Percentiles rank a stretch among this genome's conserved stretches.
Evolutionary conservation across 768 basidiomycete species (phyloP).

Genomic region (Psilocybe azurescens): DNA sequence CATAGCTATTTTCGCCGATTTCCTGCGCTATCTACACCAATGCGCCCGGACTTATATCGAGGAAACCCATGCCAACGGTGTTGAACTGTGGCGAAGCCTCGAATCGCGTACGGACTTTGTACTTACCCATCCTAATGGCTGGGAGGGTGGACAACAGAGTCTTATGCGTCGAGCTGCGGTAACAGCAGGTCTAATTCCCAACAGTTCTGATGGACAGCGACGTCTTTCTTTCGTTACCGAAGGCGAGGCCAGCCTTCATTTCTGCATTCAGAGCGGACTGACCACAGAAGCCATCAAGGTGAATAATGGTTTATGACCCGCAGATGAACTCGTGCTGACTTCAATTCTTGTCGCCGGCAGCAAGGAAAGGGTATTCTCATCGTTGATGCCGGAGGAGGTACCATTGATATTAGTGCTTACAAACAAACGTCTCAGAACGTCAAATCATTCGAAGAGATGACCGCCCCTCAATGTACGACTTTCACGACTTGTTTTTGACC

Average conservation of each 20-base stretch:
- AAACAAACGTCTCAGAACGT: constrained; percentile 35
- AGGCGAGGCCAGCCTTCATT: constrained; percentile 66
- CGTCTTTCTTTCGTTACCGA: constrained; percentile 62
- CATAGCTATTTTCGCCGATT: constrained; percentile 53
- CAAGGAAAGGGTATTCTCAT: constrained; percentile 53
- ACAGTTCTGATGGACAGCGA: constrained; percentile 37
- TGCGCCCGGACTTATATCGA: constrained; percentile 40
- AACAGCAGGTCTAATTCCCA: constrained; percentile 53
- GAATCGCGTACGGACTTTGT: constrained; percentile 35
- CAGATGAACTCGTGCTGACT: background rate
- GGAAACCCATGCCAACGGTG: constrained; percentile 48
- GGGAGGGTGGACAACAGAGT: constrained; percentile 61
- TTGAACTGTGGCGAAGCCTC: constrained; percentile 45
- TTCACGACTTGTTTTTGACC: too few relatives aligned
- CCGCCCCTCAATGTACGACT: constrained; percentile 45
- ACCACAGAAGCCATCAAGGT: constrained; percentile 38
- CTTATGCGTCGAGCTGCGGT: constrained; percentile 59
- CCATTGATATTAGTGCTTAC: constrained; percentile 66
- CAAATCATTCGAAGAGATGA: constrained; percentile 51
- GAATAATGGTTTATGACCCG: background rate
- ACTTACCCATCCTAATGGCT: constrained; percentile 53
- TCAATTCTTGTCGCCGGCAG: constrained; percentile 26
- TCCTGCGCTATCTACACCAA: constrained; percentile 47
- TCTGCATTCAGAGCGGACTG: constrained; percentile 50
- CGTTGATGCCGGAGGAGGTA: constrained; percentile 69